phyloP scores from a whole-genome alignment of 1,284 basidiomycete species.

The Rhodotorula sp. region DNA sequence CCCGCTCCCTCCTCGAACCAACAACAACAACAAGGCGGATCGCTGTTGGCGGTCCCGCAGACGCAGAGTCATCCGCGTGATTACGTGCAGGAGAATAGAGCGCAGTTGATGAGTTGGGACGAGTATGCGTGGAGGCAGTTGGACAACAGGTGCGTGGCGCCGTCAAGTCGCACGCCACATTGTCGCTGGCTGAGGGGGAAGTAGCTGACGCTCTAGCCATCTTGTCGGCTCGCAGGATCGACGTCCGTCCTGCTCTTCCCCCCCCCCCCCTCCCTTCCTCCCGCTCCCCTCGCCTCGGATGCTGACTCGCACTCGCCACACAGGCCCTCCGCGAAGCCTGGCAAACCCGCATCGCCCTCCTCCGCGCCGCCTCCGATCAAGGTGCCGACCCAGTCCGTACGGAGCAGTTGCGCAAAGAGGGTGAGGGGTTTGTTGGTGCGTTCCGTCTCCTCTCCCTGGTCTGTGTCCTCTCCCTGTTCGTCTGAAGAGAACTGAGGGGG shows the following conservation, averaged over 20 bases:
- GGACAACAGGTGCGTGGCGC: constrained; percentile 1
- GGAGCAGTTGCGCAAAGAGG: constrained; percentile 7
- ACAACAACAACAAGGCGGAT: not conserved
- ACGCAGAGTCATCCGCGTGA: constrained; percentile 30
- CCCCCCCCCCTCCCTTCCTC: not conserved
- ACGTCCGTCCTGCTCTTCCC: constrained; percentile 18
- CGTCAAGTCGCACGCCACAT: too few relatives aligned
- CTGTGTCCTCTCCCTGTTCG: too few relatives aligned
- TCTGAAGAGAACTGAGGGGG: too few relatives aligned
- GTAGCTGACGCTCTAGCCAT: not conserved
- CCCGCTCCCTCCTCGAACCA: not conserved
- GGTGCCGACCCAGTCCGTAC: constrained; percentile 31
- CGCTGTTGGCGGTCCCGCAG: constrained; percentile 25
- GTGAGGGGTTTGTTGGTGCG: constrained; percentile 33
- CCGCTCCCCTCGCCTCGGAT: fast-evolving
- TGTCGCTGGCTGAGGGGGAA: not conserved
- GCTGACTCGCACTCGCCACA: not conserved
- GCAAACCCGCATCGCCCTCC: constrained; percentile 21
- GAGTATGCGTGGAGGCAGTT: constrained; percentile 35
- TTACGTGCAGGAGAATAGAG: constrained; percentile 28
- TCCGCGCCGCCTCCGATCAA: constrained; percentile 14
- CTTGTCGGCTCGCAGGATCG: constrained; percentile 1
- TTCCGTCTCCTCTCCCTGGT: not conserved
- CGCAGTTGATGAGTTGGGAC: constrained; percentile 30
- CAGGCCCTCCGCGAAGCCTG: constrained; percentile 35